phyloP scores from a whole-genome alignment of 1,284 basidiomycete genomes.

The Moesziomyces globuligerus region DNA sequence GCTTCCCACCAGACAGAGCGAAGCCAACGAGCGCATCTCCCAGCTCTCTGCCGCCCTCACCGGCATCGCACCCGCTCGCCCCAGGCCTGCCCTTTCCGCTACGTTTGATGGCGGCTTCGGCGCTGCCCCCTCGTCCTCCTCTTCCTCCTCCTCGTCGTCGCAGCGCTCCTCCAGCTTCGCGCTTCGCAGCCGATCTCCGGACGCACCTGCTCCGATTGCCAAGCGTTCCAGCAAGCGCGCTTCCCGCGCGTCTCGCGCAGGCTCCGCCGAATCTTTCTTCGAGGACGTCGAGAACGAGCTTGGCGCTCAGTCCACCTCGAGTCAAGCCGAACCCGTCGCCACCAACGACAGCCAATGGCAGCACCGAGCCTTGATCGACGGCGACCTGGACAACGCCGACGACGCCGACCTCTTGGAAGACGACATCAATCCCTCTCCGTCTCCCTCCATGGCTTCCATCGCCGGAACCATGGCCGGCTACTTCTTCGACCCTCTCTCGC shows the following conservation, averaged over 20 bases:
- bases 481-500: slow-evolving; percentile 61
- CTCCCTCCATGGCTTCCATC: slow-evolving; percentile 35
- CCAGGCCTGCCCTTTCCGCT: slow-evolving; percentile 26
- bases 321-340: slow-evolving; percentile 3
- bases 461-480: slow-evolving; percentile 53
- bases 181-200: slow-evolving; percentile 22
- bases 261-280: slow-evolving; percentile 37
- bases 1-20: slow-evolving; percentile 42
- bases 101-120: slow-evolving; percentile 21
- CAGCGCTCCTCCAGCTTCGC: slow-evolving; percentile 23
- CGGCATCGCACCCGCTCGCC: slow-evolving; percentile 17
- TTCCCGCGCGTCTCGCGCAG: slow-evolving; percentile 28
- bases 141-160: slow-evolving; percentile 27
- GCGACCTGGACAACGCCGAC: slow-evolving; percentile 13
- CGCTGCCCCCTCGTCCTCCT: slow-evolving; percentile 25
- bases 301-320: slow-evolving; percentile 9
- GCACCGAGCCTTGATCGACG: background rate
- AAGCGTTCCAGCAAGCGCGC: slow-evolving; percentile 22
- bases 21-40: slow-evolving; percentile 32
- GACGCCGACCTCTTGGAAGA: no score
- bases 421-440: slow-evolving; percentile 43
- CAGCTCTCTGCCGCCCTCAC: slow-evolving; percentile 33
- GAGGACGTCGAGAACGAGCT: slow-evolving; percentile 36
- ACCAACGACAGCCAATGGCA: slow-evolving; percentile 7
- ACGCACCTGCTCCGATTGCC: slow-evolving; percentile 6